Evolutionary conservation across 2,329 filamentous ascomycete species (phyloP), one percentile per base, ranked within the genome.

Genomic region (Cercospora sp.): DNA sequence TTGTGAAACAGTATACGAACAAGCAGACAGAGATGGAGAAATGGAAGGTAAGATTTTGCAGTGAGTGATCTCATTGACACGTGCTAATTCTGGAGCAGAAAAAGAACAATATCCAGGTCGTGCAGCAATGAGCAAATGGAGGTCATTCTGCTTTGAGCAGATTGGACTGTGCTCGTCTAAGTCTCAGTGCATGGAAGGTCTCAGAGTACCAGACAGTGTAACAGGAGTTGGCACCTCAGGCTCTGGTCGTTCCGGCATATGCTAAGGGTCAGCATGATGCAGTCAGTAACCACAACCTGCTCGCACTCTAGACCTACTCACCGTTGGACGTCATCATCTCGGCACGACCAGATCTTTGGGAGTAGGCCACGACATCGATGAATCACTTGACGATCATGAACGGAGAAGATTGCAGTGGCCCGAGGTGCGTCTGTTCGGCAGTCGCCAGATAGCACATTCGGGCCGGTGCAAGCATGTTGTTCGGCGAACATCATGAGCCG

Each of bases 1-100:
- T 99, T 71, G 87, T 98, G 73, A 97, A 97, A 86, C 93, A 97
- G 82, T 98, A 98, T 85, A 97, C 97, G 84, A 83, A 85, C 33
- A 97, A 97, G 82, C 94, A 99, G 80, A 89, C 93, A 51, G 95
- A 99, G 78, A 88, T 99, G 85, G 94, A 99, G 79, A 94, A 90
- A 80, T 99, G 95, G 95, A 99, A 99, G 92, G 94, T 96, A 82
- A 67, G 88, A 78, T 7, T 10, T 33, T 5, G n/a, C 3, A 20
- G 10, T 4, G 10, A 55, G 5, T n/a, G 40, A 28, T 9, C 1
- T 9, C 5, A 3, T 23, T 36, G 28, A 63, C 18, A 5, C 63
- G 58, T 63, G 60, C 70, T 74, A 57, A 72, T 45, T 10, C 42
- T 12, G 36, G 28, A 78, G 78, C 80, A 94, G 91, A 94, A 93